Conservation (phyloP, 2,329 filamentous ascomycete genomes). For the Neonectria hederae region DNA sequence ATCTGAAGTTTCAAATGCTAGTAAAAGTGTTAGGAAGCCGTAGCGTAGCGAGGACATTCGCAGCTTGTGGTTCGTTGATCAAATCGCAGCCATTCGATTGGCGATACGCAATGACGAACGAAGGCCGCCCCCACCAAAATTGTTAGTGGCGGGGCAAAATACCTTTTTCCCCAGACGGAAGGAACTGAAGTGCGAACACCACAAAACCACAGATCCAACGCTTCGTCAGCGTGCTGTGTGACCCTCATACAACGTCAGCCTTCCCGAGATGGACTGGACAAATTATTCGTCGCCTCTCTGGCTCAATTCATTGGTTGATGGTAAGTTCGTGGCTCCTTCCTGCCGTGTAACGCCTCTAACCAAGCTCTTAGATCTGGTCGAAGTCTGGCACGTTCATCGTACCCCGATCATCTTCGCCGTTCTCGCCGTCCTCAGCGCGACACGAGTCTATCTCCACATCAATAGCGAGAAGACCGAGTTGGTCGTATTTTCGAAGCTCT, state of each 20-base stretch:
- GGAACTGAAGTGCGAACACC: not conserved
- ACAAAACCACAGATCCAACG: conserved; percentile 17
- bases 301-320: conserved; percentile 39
- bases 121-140: conserved; percentile 35
- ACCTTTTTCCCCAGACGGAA: conserved; percentile 34
- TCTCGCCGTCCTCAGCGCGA: conserved; percentile 49
- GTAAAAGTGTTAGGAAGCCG: not conserved
- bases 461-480: conserved; percentile 48
- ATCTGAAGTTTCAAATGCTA: not conserved
- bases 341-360: conserved; percentile 17
- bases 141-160: conserved; percentile 38
- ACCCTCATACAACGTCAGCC: conserved; percentile 12
- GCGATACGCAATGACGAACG: conserved; percentile 35
- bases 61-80: conserved; percentile 15
- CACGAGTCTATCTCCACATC: conserved; percentile 55
- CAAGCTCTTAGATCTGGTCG: conserved; percentile 47
- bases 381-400: conserved; percentile 59
- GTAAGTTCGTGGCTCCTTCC: conserved; percentile 24
- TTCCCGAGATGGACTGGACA: conserved; percentile 38
- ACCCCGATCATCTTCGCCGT: conserved; percentile 54
- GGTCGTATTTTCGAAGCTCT: conserved; percentile 50
- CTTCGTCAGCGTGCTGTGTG: conserved; percentile 12
- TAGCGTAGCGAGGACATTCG: not conserved
- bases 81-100: conserved; percentile 40
- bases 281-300: conserved; percentile 39